phyloP scores from a whole-genome alignment of 805 yeast genomes.

The Metschnikowia vanudenii region DNA sequence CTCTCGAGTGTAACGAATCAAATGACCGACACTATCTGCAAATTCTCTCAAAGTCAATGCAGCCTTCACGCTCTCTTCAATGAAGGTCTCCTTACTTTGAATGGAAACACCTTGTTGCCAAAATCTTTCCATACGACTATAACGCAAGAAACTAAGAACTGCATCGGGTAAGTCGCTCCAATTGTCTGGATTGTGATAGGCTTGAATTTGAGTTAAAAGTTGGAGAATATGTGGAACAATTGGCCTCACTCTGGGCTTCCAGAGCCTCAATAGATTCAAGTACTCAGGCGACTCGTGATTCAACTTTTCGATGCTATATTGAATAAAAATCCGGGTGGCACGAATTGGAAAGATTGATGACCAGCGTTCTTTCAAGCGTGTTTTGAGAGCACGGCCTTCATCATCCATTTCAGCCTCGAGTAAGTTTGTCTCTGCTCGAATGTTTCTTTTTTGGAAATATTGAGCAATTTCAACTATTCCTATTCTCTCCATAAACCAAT shows the following conservation, averaged over 20 bases:
- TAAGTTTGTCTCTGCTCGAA: constrained; percentile 72
- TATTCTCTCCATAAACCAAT: constrained; percentile 97
- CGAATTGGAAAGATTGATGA: constrained; percentile 91
- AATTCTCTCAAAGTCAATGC: constrained; percentile 92
- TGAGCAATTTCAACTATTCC: constrained; percentile 93
- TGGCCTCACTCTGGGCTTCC: constrained; percentile 93
- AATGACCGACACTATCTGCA: constrained; percentile 97
- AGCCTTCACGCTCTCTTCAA: constrained; percentile 91
- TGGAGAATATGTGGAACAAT: constrained; percentile 89
- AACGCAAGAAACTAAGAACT: constrained; percentile 88
- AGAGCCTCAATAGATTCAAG: constrained; percentile 63
- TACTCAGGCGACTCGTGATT: constrained; percentile 77
- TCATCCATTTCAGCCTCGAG: constrained; percentile 86
- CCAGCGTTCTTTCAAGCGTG: constrained; percentile 86
- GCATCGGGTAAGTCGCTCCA: constrained; percentile 86
- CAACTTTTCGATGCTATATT: constrained; percentile 90
- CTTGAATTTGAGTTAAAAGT: constrained; percentile 83
- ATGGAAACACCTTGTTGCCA: constrained; percentile 99
- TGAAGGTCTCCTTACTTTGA: constrained; percentile 89
- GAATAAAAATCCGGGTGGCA: constrained; percentile 91
- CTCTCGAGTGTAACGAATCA: constrained; percentile 91
- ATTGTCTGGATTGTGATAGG: constrained; percentile 89
- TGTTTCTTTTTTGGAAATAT: constrained; percentile 80
- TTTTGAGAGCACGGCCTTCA: constrained; percentile 72
- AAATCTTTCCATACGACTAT: constrained; percentile 87